Base-by-base conservation (phyloP, 176 grass and related monocot genomes). In the Coix lacrymajobi region DNA sequence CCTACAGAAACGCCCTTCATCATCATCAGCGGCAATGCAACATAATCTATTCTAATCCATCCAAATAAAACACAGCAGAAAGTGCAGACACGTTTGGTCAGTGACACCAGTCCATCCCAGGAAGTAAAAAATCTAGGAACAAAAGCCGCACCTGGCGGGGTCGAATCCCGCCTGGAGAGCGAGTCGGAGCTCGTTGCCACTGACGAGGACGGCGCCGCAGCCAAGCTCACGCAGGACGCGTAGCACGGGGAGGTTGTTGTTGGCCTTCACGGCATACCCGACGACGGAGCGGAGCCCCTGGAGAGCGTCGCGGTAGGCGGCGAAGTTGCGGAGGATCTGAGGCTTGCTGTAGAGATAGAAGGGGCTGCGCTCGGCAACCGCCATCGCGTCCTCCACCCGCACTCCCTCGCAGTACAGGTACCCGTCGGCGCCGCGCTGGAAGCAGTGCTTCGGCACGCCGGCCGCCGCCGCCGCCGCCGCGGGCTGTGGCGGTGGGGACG, bases 261-360 rank as follows among this genome's bases (percentile, higher is more conserved):
- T 98, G 29, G 96, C 92, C 85, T 95, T 98, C 37, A 98, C 90
- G 48, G 96, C 96, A 81, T 98, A 98, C 3, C 92, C 96, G 0
- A 98, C 79, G 62, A 98, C 66, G 12, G 96, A 91, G 45, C 87
- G 86, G 76, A 98, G 80, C 16, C 91, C 96, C 70, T 82, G 66
- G 81, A 98, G 96, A 12, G 96, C 96, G n/a, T 88, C 83, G 34
- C 83, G 57, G 73, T 95, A 98, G 26, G 92, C 90, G 56, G 83
- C 61, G 79, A 88, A 91, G 86, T 98, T 98, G 68, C 92, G 89
- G 65, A 90, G 87, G 26, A 98, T 87, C 87, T 98, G 96, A 11
- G 85, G 90, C 91, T 92, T 98, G 89, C 92, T 98, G 75, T 98
- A 98, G 25, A 98, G 89, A 26, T 98, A 98, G 80, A 95, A 98